phyloP scores from a whole-genome alignment of 805 yeast species.

The Hanseniaspora vineae region DNA sequence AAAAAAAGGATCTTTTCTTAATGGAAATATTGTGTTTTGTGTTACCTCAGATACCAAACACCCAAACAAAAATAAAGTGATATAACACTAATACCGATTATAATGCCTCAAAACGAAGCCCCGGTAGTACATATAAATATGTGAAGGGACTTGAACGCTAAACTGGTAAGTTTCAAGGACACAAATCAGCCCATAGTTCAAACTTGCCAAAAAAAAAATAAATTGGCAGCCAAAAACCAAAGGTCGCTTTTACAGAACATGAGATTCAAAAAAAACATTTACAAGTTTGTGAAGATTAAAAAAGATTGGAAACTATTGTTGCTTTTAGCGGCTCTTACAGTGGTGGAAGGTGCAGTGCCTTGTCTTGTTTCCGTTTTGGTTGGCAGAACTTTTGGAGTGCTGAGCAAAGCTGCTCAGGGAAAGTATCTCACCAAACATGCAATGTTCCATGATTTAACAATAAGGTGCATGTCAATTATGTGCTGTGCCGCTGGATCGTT shows the following conservation, averaged over 20 bases:
- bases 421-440: conserved; percentile 16
- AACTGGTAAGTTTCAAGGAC: no score
- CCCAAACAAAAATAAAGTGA: no score
- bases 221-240: background rate
- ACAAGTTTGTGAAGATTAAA: conserved; percentile 10
- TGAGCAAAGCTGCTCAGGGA: conserved; percentile 26
- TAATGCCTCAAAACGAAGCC: no score
- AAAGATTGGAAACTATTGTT: conserved; percentile 16
- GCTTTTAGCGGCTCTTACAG: conserved; percentile 28
- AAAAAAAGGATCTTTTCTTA: background rate
- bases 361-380: conserved; percentile 51
- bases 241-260: background rate
- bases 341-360: conserved; percentile 41
- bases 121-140: no score
- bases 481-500: conserved; percentile 35
- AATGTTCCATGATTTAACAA: conserved; percentile 28
- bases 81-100: no score
- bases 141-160: no score
- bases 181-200: background rate
- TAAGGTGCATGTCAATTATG: conserved; percentile 29
- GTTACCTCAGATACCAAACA: no score
- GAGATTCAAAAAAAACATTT: conserved; percentile 9
- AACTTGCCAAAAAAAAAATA: background rate
- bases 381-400: conserved; percentile 45
- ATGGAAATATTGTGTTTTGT: no score